phyloP scores from a whole-genome alignment of 306 rosid genomes.

The Pyrus communis region DNA sequence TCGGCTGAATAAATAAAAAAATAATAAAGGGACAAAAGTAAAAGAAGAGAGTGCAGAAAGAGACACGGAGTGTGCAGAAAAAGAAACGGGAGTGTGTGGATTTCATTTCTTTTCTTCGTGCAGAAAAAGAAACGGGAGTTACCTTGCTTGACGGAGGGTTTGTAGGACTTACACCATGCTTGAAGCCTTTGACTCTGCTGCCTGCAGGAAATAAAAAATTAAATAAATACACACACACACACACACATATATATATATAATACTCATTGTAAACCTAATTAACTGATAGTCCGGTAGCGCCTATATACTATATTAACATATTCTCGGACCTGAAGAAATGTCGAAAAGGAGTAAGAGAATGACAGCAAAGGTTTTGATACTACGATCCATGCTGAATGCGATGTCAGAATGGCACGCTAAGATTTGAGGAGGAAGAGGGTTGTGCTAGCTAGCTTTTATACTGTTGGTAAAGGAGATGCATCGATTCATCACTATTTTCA shows the following conservation, averaged over 20 bases:
- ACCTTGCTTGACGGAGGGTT: constrained; percentile 30
- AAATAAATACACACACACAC: too few species aligned
- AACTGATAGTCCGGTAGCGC: neutral
- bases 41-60: neutral
- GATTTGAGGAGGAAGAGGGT: neutral
- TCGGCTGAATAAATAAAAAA: neutral
- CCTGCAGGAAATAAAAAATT: neutral
- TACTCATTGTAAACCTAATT: neutral
- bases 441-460: constrained; percentile 1
- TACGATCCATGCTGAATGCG: constrained; percentile 3
- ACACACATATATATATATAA: too few species aligned
- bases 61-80: too few species aligned
- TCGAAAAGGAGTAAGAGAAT: constrained; percentile 26
- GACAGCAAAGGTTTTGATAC: constrained; percentile 5
- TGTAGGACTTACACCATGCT: constrained; percentile 13
- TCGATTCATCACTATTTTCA: neutral
- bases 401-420: neutral
- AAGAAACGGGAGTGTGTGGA: neutral
- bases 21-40: neutral
- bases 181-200: constrained; percentile 31
- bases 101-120: neutral
- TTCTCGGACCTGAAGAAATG: constrained; percentile 36
- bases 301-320: constrained; percentile 1
- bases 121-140: neutral
- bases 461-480: neutral